Conservation (phyloP, 148 eudicot species). For the Euryodendron excelsum region DNA sequence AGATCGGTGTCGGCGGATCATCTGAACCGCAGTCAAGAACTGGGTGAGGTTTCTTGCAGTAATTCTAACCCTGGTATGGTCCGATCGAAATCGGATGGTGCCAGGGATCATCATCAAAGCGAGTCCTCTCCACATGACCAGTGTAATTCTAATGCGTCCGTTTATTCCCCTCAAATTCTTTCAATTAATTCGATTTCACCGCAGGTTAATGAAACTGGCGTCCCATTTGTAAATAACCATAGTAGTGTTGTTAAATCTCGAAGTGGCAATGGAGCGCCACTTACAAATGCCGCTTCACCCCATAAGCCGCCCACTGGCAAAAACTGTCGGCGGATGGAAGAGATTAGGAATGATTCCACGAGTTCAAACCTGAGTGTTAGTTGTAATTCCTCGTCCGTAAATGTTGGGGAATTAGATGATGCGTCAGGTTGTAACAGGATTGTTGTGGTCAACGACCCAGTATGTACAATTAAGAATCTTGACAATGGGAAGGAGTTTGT, state of each 20-base stretch:
- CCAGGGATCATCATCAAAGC: slow-evolving; percentile 4
- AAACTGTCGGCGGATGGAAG: slow-evolving; percentile 22
- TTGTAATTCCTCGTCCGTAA: slow-evolving; percentile 11
- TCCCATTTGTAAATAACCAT: slow-evolving; percentile 45
- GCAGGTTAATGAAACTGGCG: slow-evolving; percentile 12
- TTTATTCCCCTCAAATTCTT: slow-evolving; percentile 31
- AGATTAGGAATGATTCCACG: slow-evolving; percentile 27
- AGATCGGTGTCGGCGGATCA: slow-evolving; percentile 49
- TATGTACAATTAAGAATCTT: slow-evolving; percentile 79
- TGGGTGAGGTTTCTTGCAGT: slow-evolving; percentile 15
- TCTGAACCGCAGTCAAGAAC: slow-evolving; percentile 2
- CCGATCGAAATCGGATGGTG: slow-evolving; percentile 47
- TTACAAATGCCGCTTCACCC: slow-evolving; percentile 29
- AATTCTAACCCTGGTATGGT: slow-evolving; percentile 12
- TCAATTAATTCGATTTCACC: slow-evolving; percentile 42
- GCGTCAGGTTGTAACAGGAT: slow-evolving; percentile 28
- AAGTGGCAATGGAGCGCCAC: slow-evolving; percentile 24
- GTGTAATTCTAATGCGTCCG: slow-evolving; percentile 22
- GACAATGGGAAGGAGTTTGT: slow-evolving; percentile 94
- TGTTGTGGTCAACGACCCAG: slow-evolving; percentile 24
- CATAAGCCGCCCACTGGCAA: slow-evolving; percentile 52
- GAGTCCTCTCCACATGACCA: slow-evolving; percentile 3
- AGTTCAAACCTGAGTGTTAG: slow-evolving; percentile 5
- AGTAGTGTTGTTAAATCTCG: slow-evolving; percentile 30
- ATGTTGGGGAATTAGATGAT: slow-evolving; percentile 20